Conservation (phyloP, 1,139 yeast species). For the Pneumocystis canis region DNA sequence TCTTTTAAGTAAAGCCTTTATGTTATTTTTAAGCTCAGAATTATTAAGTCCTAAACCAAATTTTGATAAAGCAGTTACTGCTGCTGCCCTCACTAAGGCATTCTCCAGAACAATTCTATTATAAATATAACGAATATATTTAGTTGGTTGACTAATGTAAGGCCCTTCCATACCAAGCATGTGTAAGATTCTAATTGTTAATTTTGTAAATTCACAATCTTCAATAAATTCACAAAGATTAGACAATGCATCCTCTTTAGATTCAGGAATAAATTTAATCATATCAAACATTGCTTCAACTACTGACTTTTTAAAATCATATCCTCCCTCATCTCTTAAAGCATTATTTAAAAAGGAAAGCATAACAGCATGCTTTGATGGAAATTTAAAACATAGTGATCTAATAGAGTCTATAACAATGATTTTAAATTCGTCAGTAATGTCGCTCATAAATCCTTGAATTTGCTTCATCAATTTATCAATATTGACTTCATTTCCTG, state of each 20-base stretch:
- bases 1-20: slow-evolving; percentile 61
- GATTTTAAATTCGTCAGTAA: slow-evolving; percentile 87
- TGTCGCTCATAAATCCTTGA: slow-evolving; percentile 80
- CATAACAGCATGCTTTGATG: slow-evolving; percentile 73
- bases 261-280: slow-evolving; percentile 72
- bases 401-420: slow-evolving; percentile 92
- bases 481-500: slow-evolving; percentile 83
- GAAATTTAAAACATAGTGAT: slow-evolving; percentile 83
- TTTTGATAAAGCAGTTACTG: slow-evolving; percentile 81
- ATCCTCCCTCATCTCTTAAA: slow-evolving; percentile 80
- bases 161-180: slow-evolving; percentile 93
- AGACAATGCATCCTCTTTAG: slow-evolving; percentile 71
- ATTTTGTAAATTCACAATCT: slow-evolving; percentile 92
- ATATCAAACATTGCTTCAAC: slow-evolving; percentile 87
- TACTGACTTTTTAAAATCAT: slow-evolving; percentile 63
- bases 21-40: slow-evolving; percentile 49
- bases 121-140: slow-evolving; percentile 89
- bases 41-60: slow-evolving; percentile 66
- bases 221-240: slow-evolving; percentile 92
- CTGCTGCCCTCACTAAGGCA: slow-evolving; percentile 88
- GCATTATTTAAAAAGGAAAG: slow-evolving; percentile 69
- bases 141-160: slow-evolving; percentile 65
- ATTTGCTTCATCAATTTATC: slow-evolving; percentile 80
- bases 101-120: slow-evolving; percentile 93
- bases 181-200: slow-evolving; percentile 80